Evolutionary conservation across 805 yeast species (phyloP).

Genomic region (Kodamaea kaohsiungensis): DNA sequence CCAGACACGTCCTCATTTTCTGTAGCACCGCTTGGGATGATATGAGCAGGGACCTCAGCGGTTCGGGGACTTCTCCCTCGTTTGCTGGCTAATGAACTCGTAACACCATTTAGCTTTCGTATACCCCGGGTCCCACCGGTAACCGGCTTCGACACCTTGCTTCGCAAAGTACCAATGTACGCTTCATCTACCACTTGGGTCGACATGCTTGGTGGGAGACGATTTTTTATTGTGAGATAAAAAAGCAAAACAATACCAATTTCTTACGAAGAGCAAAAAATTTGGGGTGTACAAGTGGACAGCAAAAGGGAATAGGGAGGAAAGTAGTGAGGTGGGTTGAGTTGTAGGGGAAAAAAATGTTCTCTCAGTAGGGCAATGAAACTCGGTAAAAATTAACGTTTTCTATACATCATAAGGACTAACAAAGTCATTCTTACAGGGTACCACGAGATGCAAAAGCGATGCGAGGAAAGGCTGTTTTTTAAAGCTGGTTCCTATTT

Average conservation of each 20-base stretch:
- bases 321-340: background rate
- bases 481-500: background rate
- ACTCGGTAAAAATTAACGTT: too few species aligned
- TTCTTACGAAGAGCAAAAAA: background rate
- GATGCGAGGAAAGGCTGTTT: background rate
- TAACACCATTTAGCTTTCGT: background rate
- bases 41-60: background rate
- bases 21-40: background rate
- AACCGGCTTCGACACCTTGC: background rate
- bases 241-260: background rate
- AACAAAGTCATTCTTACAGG: too few species aligned
- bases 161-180: background rate
- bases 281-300: background rate
- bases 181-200: slow-evolving; percentile 2
- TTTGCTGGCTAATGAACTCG: background rate
- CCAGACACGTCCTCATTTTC: background rate
- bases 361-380: background rate
- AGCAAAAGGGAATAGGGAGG: background rate
- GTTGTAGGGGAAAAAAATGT: background rate
- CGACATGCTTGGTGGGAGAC: slow-evolving; percentile 10
- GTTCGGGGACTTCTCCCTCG: background rate
- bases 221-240: background rate
- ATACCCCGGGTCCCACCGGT: background rate
- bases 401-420: too few species aligned
- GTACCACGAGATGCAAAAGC: background rate